Conservation (phyloP, 2,329 filamentous ascomycete genomes). For the Aphanocladium album region DNA sequence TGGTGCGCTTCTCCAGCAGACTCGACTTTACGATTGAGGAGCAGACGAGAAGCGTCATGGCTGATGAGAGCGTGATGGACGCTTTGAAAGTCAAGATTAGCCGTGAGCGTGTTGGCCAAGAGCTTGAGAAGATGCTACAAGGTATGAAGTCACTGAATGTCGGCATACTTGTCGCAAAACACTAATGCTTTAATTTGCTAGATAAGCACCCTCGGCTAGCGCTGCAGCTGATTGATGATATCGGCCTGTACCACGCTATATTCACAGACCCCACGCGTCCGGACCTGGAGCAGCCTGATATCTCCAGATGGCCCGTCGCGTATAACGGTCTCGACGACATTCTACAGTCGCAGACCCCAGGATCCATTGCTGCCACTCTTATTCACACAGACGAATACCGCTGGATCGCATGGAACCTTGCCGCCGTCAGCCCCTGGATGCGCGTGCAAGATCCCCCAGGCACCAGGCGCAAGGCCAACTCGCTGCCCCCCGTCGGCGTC, state of each 20-base stretch:
- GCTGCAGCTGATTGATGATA: slow-evolving; percentile 59
- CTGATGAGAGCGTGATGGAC: slow-evolving; percentile 67
- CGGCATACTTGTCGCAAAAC: no score
- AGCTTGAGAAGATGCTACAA: slow-evolving; percentile 87
- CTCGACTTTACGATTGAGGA: slow-evolving; percentile 74
- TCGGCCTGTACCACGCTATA: slow-evolving; percentile 65
- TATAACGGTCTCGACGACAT: slow-evolving; percentile 60
- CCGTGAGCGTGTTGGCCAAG: slow-evolving; percentile 79
- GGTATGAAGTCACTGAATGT: slow-evolving; percentile 37
- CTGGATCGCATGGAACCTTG: slow-evolving; percentile 74
- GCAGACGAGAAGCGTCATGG: slow-evolving; percentile 68
- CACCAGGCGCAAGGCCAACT: slow-evolving; percentile 42
- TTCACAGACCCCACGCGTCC: slow-evolving; percentile 63
- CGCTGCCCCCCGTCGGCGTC: slow-evolving; percentile 45
- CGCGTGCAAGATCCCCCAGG: slow-evolving; percentile 38
- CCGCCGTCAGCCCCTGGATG: slow-evolving; percentile 71
- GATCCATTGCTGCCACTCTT: slow-evolving; percentile 49
- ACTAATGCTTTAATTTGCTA: slow-evolving; percentile 18
- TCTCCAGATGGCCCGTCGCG: slow-evolving; percentile 53
- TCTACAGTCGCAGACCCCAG: slow-evolving; percentile 35
- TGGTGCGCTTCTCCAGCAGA: slow-evolving; percentile 86
- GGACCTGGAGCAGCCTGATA: slow-evolving; percentile 51
- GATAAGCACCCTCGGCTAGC: slow-evolving; percentile 57
- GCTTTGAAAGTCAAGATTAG: slow-evolving; percentile 87
- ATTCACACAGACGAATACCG: slow-evolving; percentile 57